phyloP scores from a whole-genome alignment of 2,329 filamentous ascomycete genomes.

The Periconia sp. region DNA sequence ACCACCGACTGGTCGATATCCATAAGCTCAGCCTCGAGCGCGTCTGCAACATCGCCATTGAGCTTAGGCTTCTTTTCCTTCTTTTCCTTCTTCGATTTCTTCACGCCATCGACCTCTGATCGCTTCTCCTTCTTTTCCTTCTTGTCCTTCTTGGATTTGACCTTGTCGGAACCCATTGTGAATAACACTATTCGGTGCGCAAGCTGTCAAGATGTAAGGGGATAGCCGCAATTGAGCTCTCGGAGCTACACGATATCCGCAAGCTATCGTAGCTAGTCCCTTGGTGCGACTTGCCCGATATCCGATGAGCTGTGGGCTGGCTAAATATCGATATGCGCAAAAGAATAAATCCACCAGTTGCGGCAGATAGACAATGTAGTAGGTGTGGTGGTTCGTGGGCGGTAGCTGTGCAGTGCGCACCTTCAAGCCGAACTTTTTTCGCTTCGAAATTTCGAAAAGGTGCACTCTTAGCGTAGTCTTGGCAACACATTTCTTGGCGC shows the following conservation, averaged over 20 bases:
- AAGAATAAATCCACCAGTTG: too few species aligned
- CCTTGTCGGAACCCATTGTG: slow-evolving; percentile 47
- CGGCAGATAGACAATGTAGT: background rate
- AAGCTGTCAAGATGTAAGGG: too few species aligned
- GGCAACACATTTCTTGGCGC: slow-evolving; percentile 10
- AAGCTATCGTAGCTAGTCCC: too few species aligned
- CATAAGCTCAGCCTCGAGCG: slow-evolving; percentile 63
- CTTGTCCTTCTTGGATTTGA: slow-evolving; percentile 62
- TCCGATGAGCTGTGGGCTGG: too few species aligned
- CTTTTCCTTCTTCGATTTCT: slow-evolving; percentile 62
- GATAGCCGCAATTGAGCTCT: background rate
- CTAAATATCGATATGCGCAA: too few species aligned
- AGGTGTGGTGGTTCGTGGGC: slow-evolving; percentile 1
- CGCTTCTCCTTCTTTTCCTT: slow-evolving; percentile 73
- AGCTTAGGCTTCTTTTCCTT: slow-evolving; percentile 73
- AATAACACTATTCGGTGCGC: slow-evolving; percentile 9
- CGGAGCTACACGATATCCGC: too few species aligned
- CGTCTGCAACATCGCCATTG: slow-evolving; percentile 60
- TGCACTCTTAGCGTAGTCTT: slow-evolving; percentile 10
- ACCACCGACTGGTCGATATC: slow-evolving; percentile 61
- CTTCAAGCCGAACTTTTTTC: slow-evolving; percentile 10
- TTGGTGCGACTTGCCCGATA: too few species aligned
- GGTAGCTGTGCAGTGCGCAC: background rate
- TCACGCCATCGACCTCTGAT: slow-evolving; percentile 45
- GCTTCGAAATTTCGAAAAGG: slow-evolving; percentile 11